Conservation (phyloP, 306 rosid species). For the Cucumis melo region DNA sequence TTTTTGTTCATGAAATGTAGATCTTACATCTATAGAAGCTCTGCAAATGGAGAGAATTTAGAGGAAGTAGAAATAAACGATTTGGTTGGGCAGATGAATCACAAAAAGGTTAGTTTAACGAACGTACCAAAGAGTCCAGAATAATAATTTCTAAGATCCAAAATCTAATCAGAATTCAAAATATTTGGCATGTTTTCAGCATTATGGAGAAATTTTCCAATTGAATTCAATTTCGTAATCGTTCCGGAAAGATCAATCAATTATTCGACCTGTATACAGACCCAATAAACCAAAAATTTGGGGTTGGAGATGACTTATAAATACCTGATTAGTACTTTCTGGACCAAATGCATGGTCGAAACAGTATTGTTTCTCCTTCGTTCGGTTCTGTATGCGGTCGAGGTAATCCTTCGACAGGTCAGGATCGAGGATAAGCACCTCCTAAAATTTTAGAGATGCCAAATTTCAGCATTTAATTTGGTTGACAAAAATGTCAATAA, state of each 20-base stretch:
- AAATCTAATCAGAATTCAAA: neutral
- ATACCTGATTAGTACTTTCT: conserved; percentile 30
- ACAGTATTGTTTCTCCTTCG: conserved; percentile 39
- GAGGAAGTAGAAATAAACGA: neutral
- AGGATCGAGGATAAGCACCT: conserved; percentile 45
- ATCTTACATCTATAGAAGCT: neutral
- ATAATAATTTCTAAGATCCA: neutral
- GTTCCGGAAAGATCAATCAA: neutral
- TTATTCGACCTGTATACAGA: neutral
- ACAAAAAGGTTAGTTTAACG: neutral
- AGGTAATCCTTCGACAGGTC: conserved; percentile 45
- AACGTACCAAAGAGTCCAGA: neutral
- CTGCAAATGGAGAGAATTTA: neutral
- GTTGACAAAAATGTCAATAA: neutral
- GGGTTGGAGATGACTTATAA: neutral
- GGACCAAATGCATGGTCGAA: conserved; percentile 53
- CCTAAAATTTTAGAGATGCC: conserved; percentile 16
- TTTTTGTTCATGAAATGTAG: neutral
- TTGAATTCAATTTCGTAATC: neutral
- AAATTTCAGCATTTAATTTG: neutral
- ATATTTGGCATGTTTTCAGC: neutral
- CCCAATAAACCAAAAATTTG: neutral
- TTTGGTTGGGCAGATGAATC: neutral
- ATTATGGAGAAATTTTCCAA: neutral
- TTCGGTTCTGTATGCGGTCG: conserved; percentile 48